Evolutionary conservation across 495 filamentous ascomycete species (phyloP).

Genomic region (Penicillium pulvis): DNA sequence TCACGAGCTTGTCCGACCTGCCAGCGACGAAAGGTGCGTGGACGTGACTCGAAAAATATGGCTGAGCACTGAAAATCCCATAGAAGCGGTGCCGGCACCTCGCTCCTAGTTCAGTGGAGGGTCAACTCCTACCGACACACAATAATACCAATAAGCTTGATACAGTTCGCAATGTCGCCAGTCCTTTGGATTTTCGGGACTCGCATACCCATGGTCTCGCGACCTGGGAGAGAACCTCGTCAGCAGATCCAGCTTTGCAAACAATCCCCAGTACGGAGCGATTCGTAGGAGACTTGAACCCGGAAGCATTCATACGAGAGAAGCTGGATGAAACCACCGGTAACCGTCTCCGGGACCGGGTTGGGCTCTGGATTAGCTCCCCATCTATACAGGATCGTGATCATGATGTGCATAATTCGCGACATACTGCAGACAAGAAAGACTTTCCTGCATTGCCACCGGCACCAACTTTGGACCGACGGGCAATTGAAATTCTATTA

Average conservation of each 20-base stretch:
- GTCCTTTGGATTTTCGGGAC: neutral
- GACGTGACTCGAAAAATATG: neutral
- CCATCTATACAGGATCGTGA: conserved; percentile 17
- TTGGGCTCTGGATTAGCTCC: conserved; percentile 51
- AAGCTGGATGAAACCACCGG: conserved; percentile 32
- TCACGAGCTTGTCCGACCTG: conserved; percentile 38
- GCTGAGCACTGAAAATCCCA: conserved; percentile 1
- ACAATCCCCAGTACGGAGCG: conserved; percentile 31
- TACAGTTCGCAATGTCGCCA: neutral
- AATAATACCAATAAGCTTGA: conserved; percentile 4
- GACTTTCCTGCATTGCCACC: conserved; percentile 7
- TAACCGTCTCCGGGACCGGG: conserved; percentile 37
- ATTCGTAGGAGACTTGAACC: conserved; percentile 53
- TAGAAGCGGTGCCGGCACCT: conserved; percentile 44
- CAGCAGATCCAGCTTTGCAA: conserved; percentile 12
- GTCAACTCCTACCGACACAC: conserved; percentile 4
- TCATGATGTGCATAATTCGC: neutral
- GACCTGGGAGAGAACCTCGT: conserved; percentile 7
- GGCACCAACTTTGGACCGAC: conserved; percentile 18
- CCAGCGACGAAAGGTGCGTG: conserved; percentile 39
- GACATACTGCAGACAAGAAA: conserved; percentile 6
- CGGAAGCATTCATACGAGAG: conserved; percentile 49
- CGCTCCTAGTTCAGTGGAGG: conserved; percentile 19
- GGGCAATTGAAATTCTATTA: conserved; percentile 27
- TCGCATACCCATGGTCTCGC: neutral